phyloP scores from a whole-genome alignment of 2,329 filamentous ascomycete genomes.

The Sporothrix dimorphospora region DNA sequence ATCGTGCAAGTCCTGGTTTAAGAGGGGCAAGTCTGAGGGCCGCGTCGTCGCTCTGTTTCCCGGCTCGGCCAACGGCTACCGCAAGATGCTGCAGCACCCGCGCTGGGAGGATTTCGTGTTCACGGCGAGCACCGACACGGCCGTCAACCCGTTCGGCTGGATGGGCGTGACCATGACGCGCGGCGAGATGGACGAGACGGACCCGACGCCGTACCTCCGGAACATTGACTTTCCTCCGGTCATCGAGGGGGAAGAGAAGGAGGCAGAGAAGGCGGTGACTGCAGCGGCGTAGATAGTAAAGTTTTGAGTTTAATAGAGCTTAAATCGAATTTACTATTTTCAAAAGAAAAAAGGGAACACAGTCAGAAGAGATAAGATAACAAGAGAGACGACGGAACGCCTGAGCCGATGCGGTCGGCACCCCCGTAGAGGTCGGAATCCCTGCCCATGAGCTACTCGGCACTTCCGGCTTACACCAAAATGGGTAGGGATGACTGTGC shows the following conservation, averaged over 20 bases:
- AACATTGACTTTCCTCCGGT: constrained; percentile 22
- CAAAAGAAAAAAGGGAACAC: not conserved
- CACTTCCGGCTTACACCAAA: not conserved
- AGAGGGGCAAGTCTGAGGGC: constrained; percentile 15
- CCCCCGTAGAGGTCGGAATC: not conserved
- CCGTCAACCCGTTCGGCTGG: constrained; percentile 22
- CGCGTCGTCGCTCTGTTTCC: constrained; percentile 24
- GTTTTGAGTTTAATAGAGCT: not conserved
- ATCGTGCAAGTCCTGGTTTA: constrained; percentile 27
- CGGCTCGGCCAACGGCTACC: constrained; percentile 21
- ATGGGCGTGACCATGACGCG: constrained; percentile 21
- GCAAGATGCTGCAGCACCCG: constrained; percentile 23
- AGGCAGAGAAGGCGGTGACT: not conserved
- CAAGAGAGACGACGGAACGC: not conserved
- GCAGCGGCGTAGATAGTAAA: not conserved
- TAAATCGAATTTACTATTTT: not conserved
- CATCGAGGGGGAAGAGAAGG: not conserved
- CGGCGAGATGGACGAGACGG: constrained; percentile 23
- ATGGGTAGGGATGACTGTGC: not conserved
- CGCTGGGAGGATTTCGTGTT: constrained; percentile 30
- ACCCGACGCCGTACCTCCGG: constrained; percentile 21
- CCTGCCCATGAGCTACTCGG: not conserved
- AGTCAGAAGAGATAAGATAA: not conserved
- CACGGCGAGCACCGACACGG: not conserved
- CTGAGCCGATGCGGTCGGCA: not conserved